These are phyloP conservation scores for Cercospora citrullina DNA, from an alignment of 2,329 filamentous ascomycete genomes.

Conservation along the genomic window DNA sequence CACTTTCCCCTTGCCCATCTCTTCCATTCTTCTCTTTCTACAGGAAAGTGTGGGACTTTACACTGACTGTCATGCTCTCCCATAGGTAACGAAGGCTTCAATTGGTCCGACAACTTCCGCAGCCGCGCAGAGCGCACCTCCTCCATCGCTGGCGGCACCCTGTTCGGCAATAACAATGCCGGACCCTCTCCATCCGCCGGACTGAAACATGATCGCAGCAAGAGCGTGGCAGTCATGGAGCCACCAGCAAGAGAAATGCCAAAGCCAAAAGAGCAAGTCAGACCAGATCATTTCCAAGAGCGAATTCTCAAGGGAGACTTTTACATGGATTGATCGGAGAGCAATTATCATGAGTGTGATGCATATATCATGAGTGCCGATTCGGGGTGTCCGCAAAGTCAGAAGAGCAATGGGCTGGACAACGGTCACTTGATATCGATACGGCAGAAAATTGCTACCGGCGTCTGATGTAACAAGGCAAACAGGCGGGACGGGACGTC, in stretches of 20 bases:
- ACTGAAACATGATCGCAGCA: conserved; percentile 63
- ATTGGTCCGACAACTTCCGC: conserved; percentile 95
- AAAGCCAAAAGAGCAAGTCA: conserved; percentile 58
- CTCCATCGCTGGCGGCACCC: conserved; percentile 58
- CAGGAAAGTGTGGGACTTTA: neutral
- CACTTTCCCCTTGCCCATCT: conserved; percentile 25
- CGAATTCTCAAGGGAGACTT: conserved; percentile 97
- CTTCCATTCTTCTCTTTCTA: conserved; percentile 3
- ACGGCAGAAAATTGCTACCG: neutral
- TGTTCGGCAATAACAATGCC: conserved; percentile 40
- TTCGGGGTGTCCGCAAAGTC: neutral
- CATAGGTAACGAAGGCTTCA: conserved; percentile 78
- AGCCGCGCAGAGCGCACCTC: conserved; percentile 76
- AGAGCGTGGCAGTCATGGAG: conserved; percentile 66
- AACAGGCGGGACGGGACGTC: neutral
- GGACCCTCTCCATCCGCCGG: conserved; percentile 14
- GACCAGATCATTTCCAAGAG: conserved; percentile 91
- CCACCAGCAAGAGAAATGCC: conserved; percentile 51
- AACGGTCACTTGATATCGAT: neutral
- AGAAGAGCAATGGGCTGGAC: neutral
- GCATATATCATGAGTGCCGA: neutral
- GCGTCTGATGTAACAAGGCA: neutral
- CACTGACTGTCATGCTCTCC: conserved; percentile 50
- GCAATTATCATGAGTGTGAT: conserved; percentile 41
- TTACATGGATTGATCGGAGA: conserved; percentile 70